Conservation (phyloP, 169 alveolate species). For the Eimeria praecox region DNA sequence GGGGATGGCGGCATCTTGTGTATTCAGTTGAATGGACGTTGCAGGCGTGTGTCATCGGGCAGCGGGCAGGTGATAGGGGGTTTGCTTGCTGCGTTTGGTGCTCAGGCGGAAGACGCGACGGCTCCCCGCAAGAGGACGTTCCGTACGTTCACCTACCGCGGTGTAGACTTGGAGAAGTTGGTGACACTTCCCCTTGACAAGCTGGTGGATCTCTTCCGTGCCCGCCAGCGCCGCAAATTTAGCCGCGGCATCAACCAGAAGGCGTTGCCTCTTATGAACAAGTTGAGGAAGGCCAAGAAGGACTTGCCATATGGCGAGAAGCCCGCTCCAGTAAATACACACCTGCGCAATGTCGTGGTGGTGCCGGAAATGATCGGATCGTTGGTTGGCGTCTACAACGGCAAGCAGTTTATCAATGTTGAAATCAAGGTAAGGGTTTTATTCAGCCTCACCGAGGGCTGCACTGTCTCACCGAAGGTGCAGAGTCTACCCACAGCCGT, state of each 20-base stretch:
- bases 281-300: conserved; percentile 95
- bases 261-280: conserved; percentile 96
- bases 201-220: conserved; percentile 95
- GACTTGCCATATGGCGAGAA: conserved; percentile 95
- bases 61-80: background rate
- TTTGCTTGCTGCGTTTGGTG: background rate
- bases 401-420: conserved; percentile 97
- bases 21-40: background rate
- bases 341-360: conserved; percentile 96
- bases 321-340: conserved; percentile 98
- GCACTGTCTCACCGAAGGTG: background rate
- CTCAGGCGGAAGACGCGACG: conserved; percentile 80
- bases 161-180: conserved; percentile 97
- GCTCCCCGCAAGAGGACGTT: conserved; percentile 97
- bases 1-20: background rate
- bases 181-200: conserved; percentile 93
- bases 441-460: background rate
- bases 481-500: background rate
- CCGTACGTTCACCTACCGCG: conserved; percentile 98
- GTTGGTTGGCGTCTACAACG: conserved; percentile 98
- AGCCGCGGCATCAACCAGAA: conserved; percentile 88
- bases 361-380: conserved; percentile 99
- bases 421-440: conserved; percentile 94
- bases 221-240: conserved; percentile 98
- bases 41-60: background rate